Conservation (phyloP, 768 basidiomycete species). For the Dacryopinax primogenitus region DNA sequence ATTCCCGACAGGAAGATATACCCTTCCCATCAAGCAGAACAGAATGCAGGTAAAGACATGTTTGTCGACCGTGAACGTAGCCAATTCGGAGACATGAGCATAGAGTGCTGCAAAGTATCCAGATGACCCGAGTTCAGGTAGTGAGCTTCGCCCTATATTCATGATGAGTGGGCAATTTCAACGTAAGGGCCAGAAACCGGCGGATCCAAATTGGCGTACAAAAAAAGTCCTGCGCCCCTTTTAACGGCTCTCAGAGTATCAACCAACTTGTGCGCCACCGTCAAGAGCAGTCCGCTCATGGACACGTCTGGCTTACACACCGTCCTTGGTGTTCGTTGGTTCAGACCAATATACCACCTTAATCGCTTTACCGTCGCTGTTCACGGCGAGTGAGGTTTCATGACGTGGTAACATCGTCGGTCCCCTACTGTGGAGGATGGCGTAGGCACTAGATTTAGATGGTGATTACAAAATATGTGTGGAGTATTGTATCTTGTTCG, state of each 20-base stretch:
- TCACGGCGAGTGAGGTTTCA: slow-evolving; percentile 5
- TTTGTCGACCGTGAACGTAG: neutral
- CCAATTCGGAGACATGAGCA: neutral
- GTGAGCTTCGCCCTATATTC: neutral
- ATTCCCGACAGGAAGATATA: neutral
- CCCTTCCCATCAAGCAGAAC: neutral
- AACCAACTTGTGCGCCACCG: neutral
- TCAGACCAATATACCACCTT: neutral
- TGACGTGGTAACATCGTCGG: neutral
- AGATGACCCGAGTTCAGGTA: neutral
- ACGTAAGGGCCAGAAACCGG: no score
- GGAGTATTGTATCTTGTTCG: neutral
- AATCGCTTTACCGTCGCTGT: slow-evolving; percentile 2
- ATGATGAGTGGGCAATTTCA: no score
- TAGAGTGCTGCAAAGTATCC: neutral
- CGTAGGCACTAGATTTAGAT: neutral
- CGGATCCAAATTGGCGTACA: neutral
- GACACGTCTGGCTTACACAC: neutral
- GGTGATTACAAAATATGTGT: neutral
- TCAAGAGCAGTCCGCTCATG: neutral
- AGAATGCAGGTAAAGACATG: slow-evolving; percentile 5
- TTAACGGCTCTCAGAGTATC: neutral
- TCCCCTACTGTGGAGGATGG: neutral
- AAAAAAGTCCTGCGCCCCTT: neutral
- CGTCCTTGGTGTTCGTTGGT: slow-evolving; percentile 1